Evolutionary conservation across 495 filamentous ascomycete genomes (phyloP).

Genomic region (Tuber magnatum): DNA sequence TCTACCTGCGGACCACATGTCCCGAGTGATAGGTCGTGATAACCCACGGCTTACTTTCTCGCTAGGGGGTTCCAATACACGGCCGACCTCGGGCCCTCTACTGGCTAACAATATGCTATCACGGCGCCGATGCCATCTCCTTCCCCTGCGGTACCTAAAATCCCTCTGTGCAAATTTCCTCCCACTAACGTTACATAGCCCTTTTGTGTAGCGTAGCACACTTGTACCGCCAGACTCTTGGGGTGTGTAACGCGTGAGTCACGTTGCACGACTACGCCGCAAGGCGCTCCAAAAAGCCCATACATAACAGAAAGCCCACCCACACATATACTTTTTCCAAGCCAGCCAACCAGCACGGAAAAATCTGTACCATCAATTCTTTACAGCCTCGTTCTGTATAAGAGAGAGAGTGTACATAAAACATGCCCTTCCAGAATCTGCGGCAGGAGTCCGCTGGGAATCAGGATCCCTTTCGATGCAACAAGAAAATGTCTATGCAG

Average conservation of each 20-base stretch:
- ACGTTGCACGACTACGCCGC: not conserved
- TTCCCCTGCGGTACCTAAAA: not conserved
- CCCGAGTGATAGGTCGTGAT: not conserved
- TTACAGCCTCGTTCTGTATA: not conserved
- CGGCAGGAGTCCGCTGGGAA: not conserved
- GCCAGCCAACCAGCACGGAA: not conserved
- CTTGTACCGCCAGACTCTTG: not conserved
- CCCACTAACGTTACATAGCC: constrained; percentile 1
- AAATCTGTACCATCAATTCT: not conserved
- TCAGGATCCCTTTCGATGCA: not conserved
- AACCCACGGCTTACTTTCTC: not conserved
- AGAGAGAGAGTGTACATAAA: not conserved
- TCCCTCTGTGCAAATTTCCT: not conserved
- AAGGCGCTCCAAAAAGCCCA: constrained; percentile 3
- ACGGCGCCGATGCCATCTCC: not conserved
- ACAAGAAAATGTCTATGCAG: not conserved
- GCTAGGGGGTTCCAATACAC: not conserved
- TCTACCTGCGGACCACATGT: not conserved
- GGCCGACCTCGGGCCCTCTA: not conserved
- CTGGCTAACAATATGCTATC: not conserved
- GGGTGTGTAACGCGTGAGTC: constrained; percentile 2
- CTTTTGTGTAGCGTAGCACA: constrained; percentile 5
- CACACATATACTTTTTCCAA: not conserved
- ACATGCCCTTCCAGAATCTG: not conserved
- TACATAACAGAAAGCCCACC: not conserved